Base-by-base conservation (phyloP, 495 filamentous ascomycete species). In the Annulohypoxylon nitens region DNA sequence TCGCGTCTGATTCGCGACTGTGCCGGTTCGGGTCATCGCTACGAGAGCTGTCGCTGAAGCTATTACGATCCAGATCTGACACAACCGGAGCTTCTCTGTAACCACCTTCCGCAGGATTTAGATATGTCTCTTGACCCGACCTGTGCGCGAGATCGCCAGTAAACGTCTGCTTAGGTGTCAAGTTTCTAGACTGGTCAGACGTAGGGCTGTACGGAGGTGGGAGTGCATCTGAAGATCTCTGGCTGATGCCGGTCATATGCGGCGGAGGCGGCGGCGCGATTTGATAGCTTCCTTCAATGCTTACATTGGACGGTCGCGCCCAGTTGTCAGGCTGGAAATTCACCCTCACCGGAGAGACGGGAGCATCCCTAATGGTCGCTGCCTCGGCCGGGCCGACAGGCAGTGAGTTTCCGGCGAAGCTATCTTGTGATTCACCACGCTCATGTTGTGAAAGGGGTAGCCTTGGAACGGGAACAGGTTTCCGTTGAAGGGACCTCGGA, bases 1-100 rank as follows among this genome's bases (percentile, higher is more conserved):
- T 85, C 0, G 83, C 74, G 58, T 84, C 82, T 16, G 84, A 85
- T 68, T 86, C 84, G 16, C 84, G 76, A 60, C 84, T 86, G 58
- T 83, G 82, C 26, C 84, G 77, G 58, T 84, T 81, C 26, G 75
- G 67, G 53, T 78, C 80, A 55, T 80, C 73, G 57, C 71, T 74
- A 16, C 68, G 76, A 30, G 76, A 67, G 36, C 73, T 70, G 48
- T 77, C 80, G 37, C 77, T 76, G 41, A 80, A 64, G 48, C 80
- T 83, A 55, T 75, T 26, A 36, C 76, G 68, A 26, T 82, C 80
- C 20, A 75, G 64, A 12, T 84, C 81, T 18, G 68, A 65, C 5
- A 54, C 57, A 54, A 25, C 69, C 59, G 61, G 67, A 48, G 33
- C 45, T 50, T 69, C 69, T 23, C 23, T 43, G 48, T 77, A 74